Conservation (phyloP, 2,329 filamentous ascomycete genomes). For the Fusarium sp. region DNA sequence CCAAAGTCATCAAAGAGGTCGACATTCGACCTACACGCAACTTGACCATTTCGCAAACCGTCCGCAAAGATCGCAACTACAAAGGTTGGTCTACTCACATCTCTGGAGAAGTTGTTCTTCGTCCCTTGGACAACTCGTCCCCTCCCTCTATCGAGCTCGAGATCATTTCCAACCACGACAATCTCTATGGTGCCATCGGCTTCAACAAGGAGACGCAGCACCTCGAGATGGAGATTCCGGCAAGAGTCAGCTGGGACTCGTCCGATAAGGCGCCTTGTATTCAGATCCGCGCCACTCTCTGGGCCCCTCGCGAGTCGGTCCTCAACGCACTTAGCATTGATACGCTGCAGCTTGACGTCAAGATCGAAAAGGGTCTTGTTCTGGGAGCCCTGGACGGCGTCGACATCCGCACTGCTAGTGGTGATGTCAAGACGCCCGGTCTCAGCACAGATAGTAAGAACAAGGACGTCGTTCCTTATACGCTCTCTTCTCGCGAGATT, state of each 20-base stretch:
- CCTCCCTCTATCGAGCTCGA: constrained; percentile 57
- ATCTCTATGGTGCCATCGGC: constrained; percentile 50
- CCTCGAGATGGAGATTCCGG: constrained; percentile 56
- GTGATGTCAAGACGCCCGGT: constrained; percentile 53
- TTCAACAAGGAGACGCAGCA: constrained; percentile 52
- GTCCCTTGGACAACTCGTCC: constrained; percentile 50
- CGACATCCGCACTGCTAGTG: constrained; percentile 52
- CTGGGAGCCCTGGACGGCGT: constrained; percentile 48
- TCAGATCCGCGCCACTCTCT: constrained; percentile 59
- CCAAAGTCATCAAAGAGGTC: background rate
- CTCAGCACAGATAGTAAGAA: constrained; percentile 42
- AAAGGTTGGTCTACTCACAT: constrained; percentile 51
- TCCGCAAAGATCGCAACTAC: constrained; percentile 34
- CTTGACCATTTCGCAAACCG: constrained; percentile 56
- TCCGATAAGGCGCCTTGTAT: constrained; percentile 56
- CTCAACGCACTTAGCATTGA: constrained; percentile 54
- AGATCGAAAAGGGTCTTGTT: constrained; percentile 55
- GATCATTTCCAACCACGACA: constrained; percentile 57
- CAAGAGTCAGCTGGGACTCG: constrained; percentile 45
- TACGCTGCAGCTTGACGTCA: constrained; percentile 54
- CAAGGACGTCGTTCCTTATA: constrained; percentile 50
- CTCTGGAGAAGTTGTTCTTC: constrained; percentile 59
- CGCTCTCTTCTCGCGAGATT: constrained; percentile 57
- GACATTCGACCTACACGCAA: constrained; percentile 51
- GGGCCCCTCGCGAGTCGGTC: constrained; percentile 55